Base-by-base conservation (phyloP, 352 stramenopile species). In the Halophytophthora polymorphica region DNA sequence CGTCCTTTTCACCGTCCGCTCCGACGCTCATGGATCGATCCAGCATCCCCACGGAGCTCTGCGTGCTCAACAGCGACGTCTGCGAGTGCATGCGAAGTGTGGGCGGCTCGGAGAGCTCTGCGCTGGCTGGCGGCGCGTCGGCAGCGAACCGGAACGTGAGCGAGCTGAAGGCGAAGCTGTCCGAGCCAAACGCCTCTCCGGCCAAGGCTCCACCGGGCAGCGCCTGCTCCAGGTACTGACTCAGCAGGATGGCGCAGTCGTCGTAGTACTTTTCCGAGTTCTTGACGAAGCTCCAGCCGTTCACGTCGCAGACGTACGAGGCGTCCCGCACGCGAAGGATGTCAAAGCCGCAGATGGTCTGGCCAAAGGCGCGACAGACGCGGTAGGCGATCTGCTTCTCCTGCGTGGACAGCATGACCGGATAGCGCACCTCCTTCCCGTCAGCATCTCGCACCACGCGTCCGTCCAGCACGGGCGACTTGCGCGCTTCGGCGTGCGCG, bases 261-360 rank as follows among this genome's bases (percentile, higher is more conserved):
- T 99, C 96, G 66, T 99, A 99, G 66, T 99, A 99, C 74, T 99
- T 99, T 50, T 97, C 85, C 41, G 94, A 99, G 58, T 99, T 99
- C 80, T 99, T 99, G 15, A 99, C 98, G 76, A 99, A 99, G 56
- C 91, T 98, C 92, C 96, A 99, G 22, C 98, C 98, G 73, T 99
- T 99, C 12, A 99, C 98, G 69, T 99, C 98, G 75, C 97, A 99
- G 6, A 99, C 96, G 66, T 98, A 99, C 10, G 92, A 95, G 33
- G 69, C 74, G 50, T 86, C 90, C 23, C 77, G 84, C 69, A 93
- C 85, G 22, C 97, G 83, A 33, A 99, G 74, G 49, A 99, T 96
- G 66, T 99, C 98, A 67, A 99, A 99, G 21, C 98, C 98, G 71
- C 97, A 99, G 40, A 99, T 97, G 35, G 96, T 92, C 61, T 95